Percentiles rank a stretch among this genome's conserved stretches.
phyloP scores from a whole-genome alignment of 345 rosid species.

The Camelina hispida region DNA sequence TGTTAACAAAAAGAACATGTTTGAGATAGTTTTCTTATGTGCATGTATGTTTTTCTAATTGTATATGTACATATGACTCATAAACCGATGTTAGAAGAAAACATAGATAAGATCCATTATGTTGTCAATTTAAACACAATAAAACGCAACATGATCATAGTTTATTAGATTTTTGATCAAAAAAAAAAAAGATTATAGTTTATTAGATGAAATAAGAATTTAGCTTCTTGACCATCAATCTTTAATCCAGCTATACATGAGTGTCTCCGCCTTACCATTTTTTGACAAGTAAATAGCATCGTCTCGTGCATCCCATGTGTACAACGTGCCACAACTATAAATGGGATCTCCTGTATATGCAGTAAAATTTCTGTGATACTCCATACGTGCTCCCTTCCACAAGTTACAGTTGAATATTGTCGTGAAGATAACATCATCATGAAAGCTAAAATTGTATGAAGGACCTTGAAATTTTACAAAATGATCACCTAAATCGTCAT shows the following conservation, averaged over 20 bases:
- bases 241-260: background rate
- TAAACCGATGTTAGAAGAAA: background rate
- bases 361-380: background rate
- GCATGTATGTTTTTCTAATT: no score
- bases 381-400: conserved; percentile 4
- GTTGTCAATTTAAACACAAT: background rate
- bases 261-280: background rate
- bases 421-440: background rate
- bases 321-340: conserved; percentile 11
- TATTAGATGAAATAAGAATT: background rate
- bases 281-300: conserved; percentile 11
- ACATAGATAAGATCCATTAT: background rate
- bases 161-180: background rate
- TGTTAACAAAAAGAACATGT: no score
- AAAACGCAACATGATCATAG: background rate
- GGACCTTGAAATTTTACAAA: conserved; percentile 10
- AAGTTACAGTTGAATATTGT: background rate
- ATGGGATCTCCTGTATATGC: conserved; percentile 8
- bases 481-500: background rate
- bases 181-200: no score
- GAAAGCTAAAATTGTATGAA: conserved; percentile 27
- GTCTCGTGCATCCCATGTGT: conserved; percentile 1
- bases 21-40: no score
- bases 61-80: background rate
- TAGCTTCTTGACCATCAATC: background rate